phyloP scores from a whole-genome alignment of 257 asterid species.

The Linaria vulgaris region DNA sequence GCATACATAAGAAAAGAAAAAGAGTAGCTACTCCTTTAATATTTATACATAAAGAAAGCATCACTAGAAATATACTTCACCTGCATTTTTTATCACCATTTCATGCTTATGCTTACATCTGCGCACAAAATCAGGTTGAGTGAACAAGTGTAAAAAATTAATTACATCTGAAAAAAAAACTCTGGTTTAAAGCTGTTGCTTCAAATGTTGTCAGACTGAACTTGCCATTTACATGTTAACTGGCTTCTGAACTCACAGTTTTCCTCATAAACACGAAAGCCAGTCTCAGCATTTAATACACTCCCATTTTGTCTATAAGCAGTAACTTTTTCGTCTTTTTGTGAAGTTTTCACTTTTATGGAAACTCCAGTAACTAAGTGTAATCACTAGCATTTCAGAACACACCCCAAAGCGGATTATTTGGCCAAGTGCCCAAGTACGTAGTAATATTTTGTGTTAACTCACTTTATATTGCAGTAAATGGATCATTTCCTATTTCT shows the following conservation, averaged over 20 bases:
- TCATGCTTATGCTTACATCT: neutral
- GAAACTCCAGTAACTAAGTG: neutral
- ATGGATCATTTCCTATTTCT: no score
- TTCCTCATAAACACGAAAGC: slow-evolving; percentile 17
- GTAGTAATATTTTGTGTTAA: no score
- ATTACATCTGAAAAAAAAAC: slow-evolving; percentile 10
- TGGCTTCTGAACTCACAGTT: slow-evolving; percentile 21
- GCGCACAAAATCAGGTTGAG: slow-evolving; percentile 28
- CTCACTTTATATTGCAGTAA: no score
- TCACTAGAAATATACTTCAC: neutral
- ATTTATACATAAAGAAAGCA: no score
- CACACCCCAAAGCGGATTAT: no score
- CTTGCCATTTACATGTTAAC: slow-evolving; percentile 24
- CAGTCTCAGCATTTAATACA: slow-evolving; percentile 31
- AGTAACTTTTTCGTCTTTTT: slow-evolving; percentile 15
- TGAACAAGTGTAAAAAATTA: slow-evolving; percentile 23
- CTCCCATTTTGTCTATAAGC: slow-evolving; percentile 13
- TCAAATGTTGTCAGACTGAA: slow-evolving; percentile 5
- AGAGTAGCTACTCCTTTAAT: no score
- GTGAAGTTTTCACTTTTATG: neutral
- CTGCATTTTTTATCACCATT: neutral
- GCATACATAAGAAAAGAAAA: no score
- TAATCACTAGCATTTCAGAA: neutral
- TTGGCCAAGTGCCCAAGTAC: no score
- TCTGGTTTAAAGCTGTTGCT: slow-evolving; percentile 15